Base-by-base conservation (phyloP, 2,329 filamentous ascomycete genomes). In the Sarocladium kiliense region DNA sequence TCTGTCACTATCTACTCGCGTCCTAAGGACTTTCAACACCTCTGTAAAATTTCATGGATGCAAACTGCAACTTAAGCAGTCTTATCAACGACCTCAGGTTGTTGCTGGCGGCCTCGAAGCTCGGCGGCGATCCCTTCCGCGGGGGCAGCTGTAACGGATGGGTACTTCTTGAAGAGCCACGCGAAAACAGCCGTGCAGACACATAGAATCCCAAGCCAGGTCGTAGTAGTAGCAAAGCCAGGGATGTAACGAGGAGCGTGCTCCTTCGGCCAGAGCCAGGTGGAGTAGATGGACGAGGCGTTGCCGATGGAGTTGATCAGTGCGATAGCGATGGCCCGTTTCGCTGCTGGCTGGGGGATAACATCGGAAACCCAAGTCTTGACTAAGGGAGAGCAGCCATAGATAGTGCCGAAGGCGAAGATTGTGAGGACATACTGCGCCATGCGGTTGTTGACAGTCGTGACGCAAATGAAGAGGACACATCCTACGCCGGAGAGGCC, bases 391-490 rank as follows among this genome's bases (percentile, higher is more conserved):
- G 63, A 64, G 51, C 61, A 62, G 26, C 60, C 63, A 44, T 64
- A 65, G 57, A 65, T 64, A 21, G 58, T 61, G 11, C 62, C 63
- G 47, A 65, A 64, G 30, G 62, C 62, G 55, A 65, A 64, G 32
- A 63, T 62, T n/a, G 59, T 63, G 27, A 64, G 56, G 30, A 62
- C 58, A 54, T 64, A 62, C 39, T 62, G 57, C 18, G 58, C 57
- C 55, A 59, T 55, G 30, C 56, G 54, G 50, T 58, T 41, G 14
- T 50, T 25, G 45, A 58, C 51, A 1, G 56, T 56, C 3, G 54
- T 61, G 26, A 64, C 62, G 12, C 56, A 55, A 54, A 64, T 62
- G 60, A 65, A 65, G 25, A 63, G 57, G 6, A 63, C 44, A 18
- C 54, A 59, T 10, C 64, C 63, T 12, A 65, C 39, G 11, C 58